Percentiles rank a stretch among this genome's conserved stretches.
These are phyloP conservation scores for Pascua guehoae DNA, from an alignment of 1,284 basidiomycete genomes.

Conservation along the genomic window DNA sequence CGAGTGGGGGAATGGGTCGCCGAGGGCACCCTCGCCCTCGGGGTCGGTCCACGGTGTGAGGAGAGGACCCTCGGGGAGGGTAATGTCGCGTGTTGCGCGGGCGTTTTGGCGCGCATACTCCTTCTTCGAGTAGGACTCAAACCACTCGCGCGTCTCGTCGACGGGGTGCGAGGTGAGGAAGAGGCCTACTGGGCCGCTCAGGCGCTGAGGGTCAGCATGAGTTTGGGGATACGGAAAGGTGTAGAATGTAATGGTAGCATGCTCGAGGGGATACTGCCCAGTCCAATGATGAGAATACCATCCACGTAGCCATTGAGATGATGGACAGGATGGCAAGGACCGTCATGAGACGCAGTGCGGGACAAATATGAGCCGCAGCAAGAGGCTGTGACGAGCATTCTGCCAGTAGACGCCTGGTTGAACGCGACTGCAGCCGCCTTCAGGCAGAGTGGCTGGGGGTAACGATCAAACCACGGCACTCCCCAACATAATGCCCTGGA, in stretches of 20 bases:
- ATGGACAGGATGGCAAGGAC: too few relatives aligned
- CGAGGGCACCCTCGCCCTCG: slow-evolving; percentile 60
- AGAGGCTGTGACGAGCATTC: too few relatives aligned
- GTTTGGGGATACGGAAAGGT: background rate
- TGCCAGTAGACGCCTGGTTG: too few relatives aligned
- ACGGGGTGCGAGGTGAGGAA: slow-evolving; percentile 87
- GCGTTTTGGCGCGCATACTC: slow-evolving; percentile 92
- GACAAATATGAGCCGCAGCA: too few relatives aligned
- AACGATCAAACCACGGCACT: too few relatives aligned
- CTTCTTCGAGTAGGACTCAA: slow-evolving; percentile 78
- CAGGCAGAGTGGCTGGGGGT: too few relatives aligned
- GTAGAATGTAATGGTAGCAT: background rate
- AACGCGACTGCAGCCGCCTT: too few relatives aligned
- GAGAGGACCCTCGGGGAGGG: slow-evolving; percentile 63
- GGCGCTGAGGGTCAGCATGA: slow-evolving; percentile 57
- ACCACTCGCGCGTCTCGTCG: slow-evolving; percentile 90
- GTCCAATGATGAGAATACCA: too few relatives aligned
- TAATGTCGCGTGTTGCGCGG: slow-evolving; percentile 67
- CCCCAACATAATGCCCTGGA: too few relatives aligned
- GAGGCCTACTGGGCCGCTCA: slow-evolving; percentile 89
- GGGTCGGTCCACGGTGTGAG: slow-evolving; percentile 49
- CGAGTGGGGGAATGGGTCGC: slow-evolving; percentile 83
- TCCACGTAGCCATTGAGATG: too few relatives aligned
- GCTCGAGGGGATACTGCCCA: background rate
- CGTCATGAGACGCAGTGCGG: too few relatives aligned